phyloP scores from a whole-genome alignment of 1,139 yeast species.

The Cylindricascospora bacillispora region DNA sequence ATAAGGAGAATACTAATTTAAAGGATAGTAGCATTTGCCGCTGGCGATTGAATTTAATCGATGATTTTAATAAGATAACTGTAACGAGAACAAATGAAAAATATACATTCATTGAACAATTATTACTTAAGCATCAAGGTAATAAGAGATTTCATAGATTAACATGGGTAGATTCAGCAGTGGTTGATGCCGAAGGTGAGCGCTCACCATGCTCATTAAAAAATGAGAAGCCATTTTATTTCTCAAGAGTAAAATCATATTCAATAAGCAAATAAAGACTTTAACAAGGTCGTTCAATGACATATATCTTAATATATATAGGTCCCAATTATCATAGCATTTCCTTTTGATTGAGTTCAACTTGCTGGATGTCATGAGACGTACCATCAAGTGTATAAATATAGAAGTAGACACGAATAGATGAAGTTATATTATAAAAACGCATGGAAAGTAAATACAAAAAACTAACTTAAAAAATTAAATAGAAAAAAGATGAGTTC shows the following conservation, averaged over 20 bases:
- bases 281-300: too few relatives aligned
- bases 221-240: conserved; percentile 68
- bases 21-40: conserved; percentile 31
- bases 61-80: conserved; percentile 33
- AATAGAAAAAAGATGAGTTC: too few relatives aligned
- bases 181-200: conserved; percentile 44
- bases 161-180: conserved; percentile 52
- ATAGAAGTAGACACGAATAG: too few relatives aligned
- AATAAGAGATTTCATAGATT: conserved; percentile 49
- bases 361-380: too few relatives aligned
- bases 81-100: conserved; percentile 53
- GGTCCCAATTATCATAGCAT: too few relatives aligned
- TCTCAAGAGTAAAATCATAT: conserved; percentile 44
- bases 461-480: too few relatives aligned
- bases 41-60: conserved; percentile 43
- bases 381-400: too few relatives aligned
- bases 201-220: conserved; percentile 41
- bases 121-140: conserved; percentile 46
- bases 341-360: too few relatives aligned
- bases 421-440: too few relatives aligned
- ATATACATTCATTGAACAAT: conserved; percentile 50
- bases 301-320: too few relatives aligned
- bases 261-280: too few relatives aligned
- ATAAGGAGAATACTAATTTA: conserved; percentile 22
- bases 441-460: too few relatives aligned